Base-by-base conservation (phyloP, 2,329 filamentous ascomycete species). In the Cordyceps farinosa region DNA sequence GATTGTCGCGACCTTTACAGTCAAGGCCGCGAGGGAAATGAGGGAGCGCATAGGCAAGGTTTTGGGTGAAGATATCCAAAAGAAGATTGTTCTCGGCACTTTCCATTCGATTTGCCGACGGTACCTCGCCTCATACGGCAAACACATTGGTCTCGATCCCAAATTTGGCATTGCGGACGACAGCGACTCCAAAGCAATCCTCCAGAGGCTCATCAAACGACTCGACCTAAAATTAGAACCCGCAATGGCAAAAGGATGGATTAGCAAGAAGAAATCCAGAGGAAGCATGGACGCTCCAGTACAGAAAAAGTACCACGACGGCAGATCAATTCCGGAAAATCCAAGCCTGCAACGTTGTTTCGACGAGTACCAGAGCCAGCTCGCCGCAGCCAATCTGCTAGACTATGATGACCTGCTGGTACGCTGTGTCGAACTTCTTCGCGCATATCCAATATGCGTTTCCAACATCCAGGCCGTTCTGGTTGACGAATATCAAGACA, bases 401-500 rank as follows among this genome's bases (percentile, higher is more conserved):
- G 94, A 99, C 75, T 99, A 96, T 69, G 95, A 99, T 70, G 95
- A 99, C 73, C 82, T 99, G 29, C 83, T 99, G 5, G 81, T 97
- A 15, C 86, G 87, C 68, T 97, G 93, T 67, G 89, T 90, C 9
- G 87, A 96, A 64, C 82, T 99, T 11, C 82, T 99, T 27, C 84
- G 82, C 64, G 79, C 82, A 27, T 84, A 90, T 67, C 91, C 93
- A 0, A 80, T 85, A 15, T 97, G 93, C 70, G 93, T 97, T 3
- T 88, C 88, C 15, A 97, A 97, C 69, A 87, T 99, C 22, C 88
- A 97, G 74, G 87, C 91, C 0, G 92, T 98, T 7, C 82, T 99
- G 52, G 96, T 99, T 66, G 94, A 99, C 73, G 94, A 99, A 72
- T 99, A 97, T 67, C 94, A 99, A 76, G 94, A 99, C 76, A 98